Evolutionary conservation across 2,329 filamentous ascomycete genomes (phyloP), one percentile per base, ranked within the genome.

Genomic region (Xylariomycetidae sp.): DNA sequence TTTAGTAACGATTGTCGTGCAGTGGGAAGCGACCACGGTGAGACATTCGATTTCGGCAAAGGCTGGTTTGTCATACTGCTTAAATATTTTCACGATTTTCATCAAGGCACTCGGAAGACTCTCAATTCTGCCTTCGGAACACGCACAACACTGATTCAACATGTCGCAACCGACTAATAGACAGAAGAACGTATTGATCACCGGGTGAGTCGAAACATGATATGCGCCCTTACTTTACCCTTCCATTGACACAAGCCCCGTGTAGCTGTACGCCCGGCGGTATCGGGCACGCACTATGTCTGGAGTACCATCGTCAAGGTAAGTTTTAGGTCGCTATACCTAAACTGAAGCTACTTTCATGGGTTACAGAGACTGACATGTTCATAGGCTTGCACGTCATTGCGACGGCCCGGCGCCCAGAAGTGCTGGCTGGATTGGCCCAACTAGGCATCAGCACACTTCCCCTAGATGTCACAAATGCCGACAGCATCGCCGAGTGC

Each of bases 301-400:
- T 66, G 2, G 72, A 74, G 40, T 78, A 77, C 32, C 67, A 75
- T 25, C 57, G 51, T 9, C 64, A 65, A 56, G 74, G 73, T 74
- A 36, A n/a, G n/a, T n/a, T n/a, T n/a, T n/a, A n/a, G n/a, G n/a
- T n/a, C n/a, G n/a, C n/a, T n/a, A n/a, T n/a, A n/a, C n/a, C n/a
- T n/a, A n/a, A n/a, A n/a, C n/a, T n/a, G n/a, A n/a, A n/a, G n/a
- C n/a, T n/a, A n/a, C n/a, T n/a, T n/a, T n/a, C n/a, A n/a, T n/a
- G n/a, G n/a, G n/a, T n/a, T n/a, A n/a, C n/a, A n/a, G n/a, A n/a
- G n/a, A n/a, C n/a, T n/a, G n/a, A n/a, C n/a, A n/a, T n/a, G n/a
- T n/a, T n/a, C n/a, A n/a, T n/a, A n/a, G n/a, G n/a, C n/a, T n/a
- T 70, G 19, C 67, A 72, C 42, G 74, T 77, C 45, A 74, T 79